Base-by-base conservation (phyloP, 768 basidiomycete species). In the Pleurotus citrinopileatus region DNA sequence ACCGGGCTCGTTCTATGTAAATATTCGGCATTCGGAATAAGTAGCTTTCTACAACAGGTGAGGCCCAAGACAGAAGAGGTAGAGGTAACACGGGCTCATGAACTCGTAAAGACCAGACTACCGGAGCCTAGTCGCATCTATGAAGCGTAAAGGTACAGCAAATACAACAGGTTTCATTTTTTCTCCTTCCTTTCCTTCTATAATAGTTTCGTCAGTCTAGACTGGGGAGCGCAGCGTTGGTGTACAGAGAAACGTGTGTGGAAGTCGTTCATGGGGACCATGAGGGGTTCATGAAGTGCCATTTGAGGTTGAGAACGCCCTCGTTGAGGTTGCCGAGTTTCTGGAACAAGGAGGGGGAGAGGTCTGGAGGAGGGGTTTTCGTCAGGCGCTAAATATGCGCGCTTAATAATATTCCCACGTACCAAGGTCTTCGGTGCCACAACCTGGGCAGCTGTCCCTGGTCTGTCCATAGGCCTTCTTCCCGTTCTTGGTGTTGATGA, bases 341-440 rank as follows among this genome's bases (percentile, higher is more conserved):
- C 61, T 79, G 2, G 68, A 90, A 90, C 28, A 86, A 63, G 5
- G 73, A 72, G 7, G 79, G 78, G 25, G 86, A 87, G 82, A 89
- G 78, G 64, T 90, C 87, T 90, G 64, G n/a, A 10, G 22, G 19
- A 48, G 42, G 53, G 26, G 42, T 55, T 23, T 44, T 38, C 19
- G 10, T 37, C 7, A 23, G 13, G 50, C 52, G 6, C 26, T 22
- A 17, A 40, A 47, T 34, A 23, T n/a, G 29, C 36, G 13, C 5
- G 29, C 50, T 27, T 38, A 42, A 23, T 27, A 51, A 57, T 20
- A 13, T 32, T 48, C 12, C 1, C 32, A 67, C 78, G 55, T 65
- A 88, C 87, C 88, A 57, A 90, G 68, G 61, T 83, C 81, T 55
- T 62, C 58, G 0, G 71, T 55, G 28, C 63, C 71, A 65, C 88